Percentiles rank a stretch among this genome's conserved stretches.
Conservation (phyloP, 352 stramenopile genomes). For the Globisporangium solare region DNA sequence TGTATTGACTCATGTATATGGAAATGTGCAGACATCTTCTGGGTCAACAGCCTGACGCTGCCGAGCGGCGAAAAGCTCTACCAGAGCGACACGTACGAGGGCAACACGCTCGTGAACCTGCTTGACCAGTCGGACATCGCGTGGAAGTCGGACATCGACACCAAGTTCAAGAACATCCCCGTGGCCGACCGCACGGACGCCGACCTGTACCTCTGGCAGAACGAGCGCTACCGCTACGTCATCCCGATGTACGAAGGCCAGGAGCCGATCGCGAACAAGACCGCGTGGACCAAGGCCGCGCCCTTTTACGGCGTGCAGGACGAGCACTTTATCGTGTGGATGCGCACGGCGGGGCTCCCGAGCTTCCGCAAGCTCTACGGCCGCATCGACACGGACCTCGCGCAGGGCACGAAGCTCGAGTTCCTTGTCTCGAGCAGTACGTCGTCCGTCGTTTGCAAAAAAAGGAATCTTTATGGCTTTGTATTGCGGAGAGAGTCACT, state of each 20-base stretch:
- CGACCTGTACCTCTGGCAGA: conserved; percentile 80
- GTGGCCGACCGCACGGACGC: conserved; percentile 25
- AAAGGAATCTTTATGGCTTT: conserved; percentile 7
- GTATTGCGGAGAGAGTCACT: no score
- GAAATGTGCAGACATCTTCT: conserved; percentile 76
- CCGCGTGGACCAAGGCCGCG: conserved; percentile 63
- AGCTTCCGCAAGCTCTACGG: conserved; percentile 99
- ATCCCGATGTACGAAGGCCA: conserved; percentile 66
- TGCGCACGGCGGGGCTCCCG: conserved; percentile 96
- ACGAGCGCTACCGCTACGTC: conserved; percentile 74
- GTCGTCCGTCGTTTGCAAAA: no score
- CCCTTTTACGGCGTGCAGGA: conserved; percentile 91
- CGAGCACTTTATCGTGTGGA: conserved; percentile 99
- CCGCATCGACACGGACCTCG: conserved; percentile 93
- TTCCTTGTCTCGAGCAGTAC: conserved; percentile 91
- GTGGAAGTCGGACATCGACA: conserved; percentile 95
- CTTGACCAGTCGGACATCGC: conserved; percentile 95
- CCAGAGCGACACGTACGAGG: conserved; percentile 58
- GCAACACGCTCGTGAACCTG: conserved; percentile 62
- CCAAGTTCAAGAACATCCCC: conserved; percentile 94
- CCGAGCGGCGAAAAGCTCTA: conserved; percentile 41
- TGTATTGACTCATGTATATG: not conserved
- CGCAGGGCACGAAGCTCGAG: conserved; percentile 82
- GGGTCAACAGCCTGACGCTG: conserved; percentile 68
- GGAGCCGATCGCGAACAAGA: conserved; percentile 62